Percentiles rank a stretch among this genome's conserved stretches.
These are phyloP conservation scores for Cladosporium sp. DNA, from an alignment of 2,329 filamentous ascomycete species.

Conservation along the genomic window DNA sequence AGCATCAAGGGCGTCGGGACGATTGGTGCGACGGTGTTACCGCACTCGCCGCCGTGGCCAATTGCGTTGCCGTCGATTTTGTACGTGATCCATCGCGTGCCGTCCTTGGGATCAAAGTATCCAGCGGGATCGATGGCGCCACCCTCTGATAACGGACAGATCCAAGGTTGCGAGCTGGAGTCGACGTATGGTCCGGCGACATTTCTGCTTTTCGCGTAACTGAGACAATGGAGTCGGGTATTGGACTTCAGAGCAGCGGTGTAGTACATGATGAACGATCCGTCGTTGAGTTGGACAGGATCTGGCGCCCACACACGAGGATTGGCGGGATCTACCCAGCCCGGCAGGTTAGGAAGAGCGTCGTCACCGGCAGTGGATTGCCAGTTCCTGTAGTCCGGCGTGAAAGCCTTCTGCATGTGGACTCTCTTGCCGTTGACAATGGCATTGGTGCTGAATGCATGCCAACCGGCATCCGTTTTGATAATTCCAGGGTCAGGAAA, in stretches of 20 bases:
- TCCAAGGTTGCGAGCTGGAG: slow-evolving; percentile 21
- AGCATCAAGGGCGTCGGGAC: slow-evolving; percentile 27
- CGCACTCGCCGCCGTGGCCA: slow-evolving; percentile 25
- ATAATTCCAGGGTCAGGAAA: slow-evolving; percentile 55
- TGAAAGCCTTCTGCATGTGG: slow-evolving; percentile 50
- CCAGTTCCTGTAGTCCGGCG: slow-evolving; percentile 43
- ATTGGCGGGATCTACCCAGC: slow-evolving; percentile 49
- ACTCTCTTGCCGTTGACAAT: slow-evolving; percentile 37
- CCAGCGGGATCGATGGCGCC: slow-evolving; percentile 29
- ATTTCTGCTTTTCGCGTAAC: slow-evolving; percentile 23
- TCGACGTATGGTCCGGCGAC: slow-evolving; percentile 28
- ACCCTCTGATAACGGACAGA: slow-evolving; percentile 22
- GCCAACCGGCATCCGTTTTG: slow-evolving; percentile 47
- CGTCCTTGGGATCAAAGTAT: slow-evolving; percentile 19
- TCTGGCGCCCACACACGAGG: slow-evolving; percentile 58
- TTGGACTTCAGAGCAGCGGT: slow-evolving; percentile 22
- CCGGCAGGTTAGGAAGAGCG: slow-evolving; percentile 45
- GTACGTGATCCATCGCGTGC: slow-evolving; percentile 25
- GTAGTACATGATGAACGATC: slow-evolving; percentile 29
- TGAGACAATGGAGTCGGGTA: slow-evolving; percentile 26
- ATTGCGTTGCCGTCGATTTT: slow-evolving; percentile 30
- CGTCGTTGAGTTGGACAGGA: slow-evolving; percentile 41
- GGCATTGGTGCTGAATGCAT: slow-evolving; percentile 48
- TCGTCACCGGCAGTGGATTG: slow-evolving; percentile 47
- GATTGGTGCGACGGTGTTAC: slow-evolving; percentile 23